Percentiles rank a stretch among this genome's conserved stretches.
phyloP scores from a whole-genome alignment of 768 basidiomycete species.

The Dendrothele bispora region DNA sequence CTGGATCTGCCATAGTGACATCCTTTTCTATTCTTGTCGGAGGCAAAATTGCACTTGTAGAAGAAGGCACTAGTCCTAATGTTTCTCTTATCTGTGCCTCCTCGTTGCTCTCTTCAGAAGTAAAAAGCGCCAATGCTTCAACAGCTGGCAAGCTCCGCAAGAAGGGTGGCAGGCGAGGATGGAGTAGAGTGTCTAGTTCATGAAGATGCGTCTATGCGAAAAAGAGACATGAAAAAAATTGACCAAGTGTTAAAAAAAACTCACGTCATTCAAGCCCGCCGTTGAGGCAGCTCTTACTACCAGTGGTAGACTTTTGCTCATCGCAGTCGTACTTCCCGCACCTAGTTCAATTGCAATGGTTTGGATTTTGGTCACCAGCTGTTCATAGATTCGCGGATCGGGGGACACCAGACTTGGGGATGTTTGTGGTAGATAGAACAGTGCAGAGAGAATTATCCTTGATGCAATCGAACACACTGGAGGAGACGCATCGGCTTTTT shows the following conservation, averaged over 20 bases:
- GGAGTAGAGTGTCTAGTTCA: conserved; percentile 63
- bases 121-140: conserved; percentile 61
- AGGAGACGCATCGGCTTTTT: conserved; percentile 48
- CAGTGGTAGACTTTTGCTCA: conserved; percentile 63
- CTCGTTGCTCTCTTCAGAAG: conserved; percentile 62
- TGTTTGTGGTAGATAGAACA: conserved; percentile 56
- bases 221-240: not conserved
- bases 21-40: conserved; percentile 2
- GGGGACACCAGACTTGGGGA: conserved; percentile 54
- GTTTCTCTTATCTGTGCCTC: conserved; percentile 49
- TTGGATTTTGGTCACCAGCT: conserved; percentile 47
- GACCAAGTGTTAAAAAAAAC: conserved; percentile 8
- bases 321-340: conserved; percentile 52
- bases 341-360: conserved; percentile 46
- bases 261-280: conserved; percentile 28
- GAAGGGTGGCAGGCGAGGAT: conserved; percentile 78
- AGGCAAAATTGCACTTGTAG: conserved; percentile 2
- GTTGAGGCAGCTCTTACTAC: conserved; percentile 41
- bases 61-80: conserved; percentile 32
- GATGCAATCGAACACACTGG: conserved; percentile 58
- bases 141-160: conserved; percentile 65
- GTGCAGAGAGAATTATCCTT: conserved; percentile 57
- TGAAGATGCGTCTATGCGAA: conserved; percentile 4
- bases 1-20: not conserved
- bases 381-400: conserved; percentile 47